Evolutionary conservation across 2,329 filamentous ascomycete genomes (phyloP).

Genomic region (Hypomyces perniciosus): DNA sequence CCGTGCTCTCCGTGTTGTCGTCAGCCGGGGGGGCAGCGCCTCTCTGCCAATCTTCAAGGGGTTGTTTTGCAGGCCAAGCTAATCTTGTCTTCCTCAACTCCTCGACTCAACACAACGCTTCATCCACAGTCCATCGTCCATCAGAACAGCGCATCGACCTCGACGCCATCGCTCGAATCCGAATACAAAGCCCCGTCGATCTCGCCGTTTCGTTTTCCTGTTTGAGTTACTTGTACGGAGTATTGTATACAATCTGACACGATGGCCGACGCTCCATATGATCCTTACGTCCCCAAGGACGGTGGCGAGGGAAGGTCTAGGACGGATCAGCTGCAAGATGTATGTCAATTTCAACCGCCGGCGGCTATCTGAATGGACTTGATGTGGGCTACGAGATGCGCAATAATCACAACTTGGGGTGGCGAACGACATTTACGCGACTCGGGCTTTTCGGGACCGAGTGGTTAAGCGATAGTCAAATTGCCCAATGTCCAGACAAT

Average conservation of each 20-base stretch:
- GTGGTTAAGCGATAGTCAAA: too few relatives aligned
- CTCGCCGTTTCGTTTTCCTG: neutral
- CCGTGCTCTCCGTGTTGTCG: constrained; percentile 21
- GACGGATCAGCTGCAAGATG: constrained; percentile 16
- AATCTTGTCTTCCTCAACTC: constrained; percentile 17
- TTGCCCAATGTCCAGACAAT: too few relatives aligned
- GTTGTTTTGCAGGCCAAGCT: constrained; percentile 8
- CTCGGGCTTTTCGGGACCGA: too few relatives aligned
- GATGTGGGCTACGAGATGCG: too few relatives aligned
- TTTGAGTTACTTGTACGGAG: constrained; percentile 1
- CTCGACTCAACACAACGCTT: constrained; percentile 8
- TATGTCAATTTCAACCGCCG: too few relatives aligned
- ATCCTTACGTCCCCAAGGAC: constrained; percentile 80
- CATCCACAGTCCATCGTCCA: constrained; percentile 16
- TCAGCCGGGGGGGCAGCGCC: constrained; percentile 20
- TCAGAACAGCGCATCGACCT: constrained; percentile 17
- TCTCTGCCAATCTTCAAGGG: constrained; percentile 8
- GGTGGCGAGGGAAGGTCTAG: constrained; percentile 25
- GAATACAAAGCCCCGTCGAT: neutral
- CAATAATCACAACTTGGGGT: too few relatives aligned
- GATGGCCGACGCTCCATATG: constrained; percentile 65
- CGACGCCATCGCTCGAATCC: constrained; percentile 6
- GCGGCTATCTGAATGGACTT: too few relatives aligned
- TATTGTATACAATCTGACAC: constrained; percentile 16
- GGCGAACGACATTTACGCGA: too few relatives aligned